Evolutionary conservation across 768 basidiomycete species (phyloP), one percentile per base, ranked within the genome.

Genomic region (Suillus americanus): DNA sequence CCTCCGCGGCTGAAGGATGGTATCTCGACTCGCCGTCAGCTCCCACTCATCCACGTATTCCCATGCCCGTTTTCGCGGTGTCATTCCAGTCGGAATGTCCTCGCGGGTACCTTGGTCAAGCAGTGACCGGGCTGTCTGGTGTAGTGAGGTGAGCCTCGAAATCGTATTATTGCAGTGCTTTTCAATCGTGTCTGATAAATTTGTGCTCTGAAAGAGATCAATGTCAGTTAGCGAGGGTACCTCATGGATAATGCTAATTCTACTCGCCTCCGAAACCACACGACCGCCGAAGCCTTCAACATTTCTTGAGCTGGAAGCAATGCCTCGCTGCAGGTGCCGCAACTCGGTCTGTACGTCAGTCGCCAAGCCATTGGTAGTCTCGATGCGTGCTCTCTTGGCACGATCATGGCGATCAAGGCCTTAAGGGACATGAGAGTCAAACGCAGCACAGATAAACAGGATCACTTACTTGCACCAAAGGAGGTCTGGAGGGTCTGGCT

Each of bases 1-100:
- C 72, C 79, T 79, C 82, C 85, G 85, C 43, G 79, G 77, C 50
- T 80, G 78, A 55, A 95, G 69, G 35, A 95, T 74, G 7, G 80
- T 78, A 4, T 89, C 85, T 33, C 93, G 85, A 63, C 78, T 81
- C 65, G 85, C 79, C 7, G 91, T 92, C 64, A 91, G 76, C 48
- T 86, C 82, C 91, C 93, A 94, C 59, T 85, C 76, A 67, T 90
- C 89, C 7, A 81, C 80, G 65, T 89, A 89, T 65, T 89, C 79
- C 87, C 90, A 90, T 37, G 77, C 75, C 38, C 90, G 87, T 79
- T 92, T 94, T 54, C 85, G 86, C 41, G 94, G 94, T 3, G 93
- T 95, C 62, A 78, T 77, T 6, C 93, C 93, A 16, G 89, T 91
- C 1, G 90, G 77, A 25, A 77, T 72, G 70, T 94, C 93, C 62